Evolutionary conservation across 805 yeast species (phyloP).

Genomic region (Metschnikowia aberdeeniae): DNA sequence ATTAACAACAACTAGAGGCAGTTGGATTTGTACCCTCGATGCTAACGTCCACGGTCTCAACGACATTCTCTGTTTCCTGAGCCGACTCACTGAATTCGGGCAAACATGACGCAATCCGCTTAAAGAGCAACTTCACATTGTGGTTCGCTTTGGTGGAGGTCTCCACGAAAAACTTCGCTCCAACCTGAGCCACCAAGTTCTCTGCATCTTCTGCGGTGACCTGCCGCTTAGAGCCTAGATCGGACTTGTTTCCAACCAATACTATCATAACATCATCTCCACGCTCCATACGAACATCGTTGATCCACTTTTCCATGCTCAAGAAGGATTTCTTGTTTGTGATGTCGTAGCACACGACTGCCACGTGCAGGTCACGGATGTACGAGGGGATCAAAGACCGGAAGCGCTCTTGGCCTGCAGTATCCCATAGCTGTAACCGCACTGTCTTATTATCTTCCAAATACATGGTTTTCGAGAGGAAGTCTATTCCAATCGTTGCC

Average conservation of each 20-base stretch:
- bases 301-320: conserved; percentile 86
- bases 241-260: conserved; percentile 89
- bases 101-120: conserved; percentile 82
- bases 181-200: conserved; percentile 62
- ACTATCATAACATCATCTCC: conserved; percentile 87
- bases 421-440: conserved; percentile 94
- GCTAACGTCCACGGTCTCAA: conserved; percentile 38
- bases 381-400: conserved; percentile 92
- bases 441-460: conserved; percentile 88
- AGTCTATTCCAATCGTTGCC: conserved; percentile 96
- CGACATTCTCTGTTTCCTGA: conserved; percentile 18
- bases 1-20: conserved; percentile 13
- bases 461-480: conserved; percentile 74
- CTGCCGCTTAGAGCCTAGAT: conserved; percentile 72
- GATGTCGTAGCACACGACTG: conserved; percentile 92
- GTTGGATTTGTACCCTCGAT: conserved; percentile 23
- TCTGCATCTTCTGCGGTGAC: conserved; percentile 85
- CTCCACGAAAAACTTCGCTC: conserved; percentile 80
- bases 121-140: conserved; percentile 85
- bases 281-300: conserved; percentile 89
- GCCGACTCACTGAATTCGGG: conserved; percentile 59
- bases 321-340: conserved; percentile 82
- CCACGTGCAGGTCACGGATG: conserved; percentile 95
- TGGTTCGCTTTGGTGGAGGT: conserved; percentile 94
- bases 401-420: conserved; percentile 98